Conservation (phyloP, 2,329 filamentous ascomycete species). For the Trichoderma gracile region DNA sequence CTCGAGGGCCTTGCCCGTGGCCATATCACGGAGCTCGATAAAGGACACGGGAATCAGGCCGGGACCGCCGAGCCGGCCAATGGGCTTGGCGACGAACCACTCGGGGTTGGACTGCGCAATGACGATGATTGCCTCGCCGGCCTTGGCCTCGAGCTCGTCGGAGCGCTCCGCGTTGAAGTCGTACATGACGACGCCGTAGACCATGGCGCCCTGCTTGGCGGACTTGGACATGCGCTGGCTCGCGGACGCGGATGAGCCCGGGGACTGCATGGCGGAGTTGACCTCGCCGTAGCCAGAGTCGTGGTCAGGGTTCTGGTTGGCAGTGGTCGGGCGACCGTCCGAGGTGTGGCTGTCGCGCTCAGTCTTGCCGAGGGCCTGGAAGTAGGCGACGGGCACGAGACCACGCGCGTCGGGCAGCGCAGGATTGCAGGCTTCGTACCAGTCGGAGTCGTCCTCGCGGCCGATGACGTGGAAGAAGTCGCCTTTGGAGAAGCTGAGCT, state of each 20-base stretch:
- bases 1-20: slow-evolving; percentile 75
- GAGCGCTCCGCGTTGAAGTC: slow-evolving; percentile 92
- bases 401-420: slow-evolving; percentile 82
- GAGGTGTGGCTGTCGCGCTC: slow-evolving; percentile 84
- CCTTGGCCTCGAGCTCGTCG: slow-evolving; percentile 94
- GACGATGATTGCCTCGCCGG: slow-evolving; percentile 94
- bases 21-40: slow-evolving; percentile 94
- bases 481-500: slow-evolving; percentile 88
- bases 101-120: slow-evolving; percentile 98
- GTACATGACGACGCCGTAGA: slow-evolving; percentile 96
- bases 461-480: slow-evolving; percentile 99
- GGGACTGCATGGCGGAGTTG: slow-evolving; percentile 24
- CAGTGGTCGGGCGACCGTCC: slow-evolving; percentile 51
- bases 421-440: slow-evolving; percentile 99
- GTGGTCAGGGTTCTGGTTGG: slow-evolving; percentile 68
- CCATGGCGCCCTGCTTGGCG: slow-evolving; percentile 71
- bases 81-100: slow-evolving; percentile 99
- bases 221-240: slow-evolving; percentile 54
- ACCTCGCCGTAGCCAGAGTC: slow-evolving; percentile 75
- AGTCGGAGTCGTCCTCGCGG: slow-evolving; percentile 89
- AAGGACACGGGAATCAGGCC: slow-evolving; percentile 96
- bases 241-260: slow-evolving; percentile 30
- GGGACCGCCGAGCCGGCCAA: slow-evolving; percentile 90
- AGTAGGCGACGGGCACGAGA: slow-evolving; percentile 90
- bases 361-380: slow-evolving; percentile 88